Evolutionary conservation across 208 protist genomes (phyloP).

Genomic region (Naegleria gruberi): DNA sequence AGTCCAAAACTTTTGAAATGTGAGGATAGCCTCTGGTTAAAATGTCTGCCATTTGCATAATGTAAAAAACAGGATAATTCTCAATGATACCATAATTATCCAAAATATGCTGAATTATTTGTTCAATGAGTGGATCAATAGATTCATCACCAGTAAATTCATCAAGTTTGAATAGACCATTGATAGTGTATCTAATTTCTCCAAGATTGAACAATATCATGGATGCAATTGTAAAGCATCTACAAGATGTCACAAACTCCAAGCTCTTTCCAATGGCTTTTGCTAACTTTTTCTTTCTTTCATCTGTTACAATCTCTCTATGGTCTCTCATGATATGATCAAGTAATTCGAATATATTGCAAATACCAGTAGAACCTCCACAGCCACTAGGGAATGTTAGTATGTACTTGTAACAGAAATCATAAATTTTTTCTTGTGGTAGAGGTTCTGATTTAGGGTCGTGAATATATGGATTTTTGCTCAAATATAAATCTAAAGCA

Average conservation of each 20-base stretch:
- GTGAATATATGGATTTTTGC: no score
- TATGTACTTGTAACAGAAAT: no score
- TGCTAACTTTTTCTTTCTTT: neutral
- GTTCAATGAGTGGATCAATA: neutral
- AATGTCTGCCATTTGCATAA: neutral
- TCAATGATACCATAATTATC: neutral
- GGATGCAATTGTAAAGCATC: neutral
- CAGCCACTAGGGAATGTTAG: no score
- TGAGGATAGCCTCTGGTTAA: neutral
- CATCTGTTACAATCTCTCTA: no score
- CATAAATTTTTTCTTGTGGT: no score
- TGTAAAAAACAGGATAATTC: neutral
- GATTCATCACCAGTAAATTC: neutral
- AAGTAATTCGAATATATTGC: no score
- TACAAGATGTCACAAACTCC: neutral
- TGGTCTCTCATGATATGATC: no score
- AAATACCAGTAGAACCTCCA: no score
- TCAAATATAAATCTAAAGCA: no score
- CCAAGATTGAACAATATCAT: neutral
- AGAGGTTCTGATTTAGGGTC: no score
- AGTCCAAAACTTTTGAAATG: neutral
- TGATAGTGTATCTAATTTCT: neutral
- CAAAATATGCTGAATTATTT: neutral
- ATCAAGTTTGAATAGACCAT: neutral
- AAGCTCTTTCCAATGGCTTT: neutral